Base-by-base conservation (phyloP, 441 rosid species). In the Monsonia emarginata region DNA sequence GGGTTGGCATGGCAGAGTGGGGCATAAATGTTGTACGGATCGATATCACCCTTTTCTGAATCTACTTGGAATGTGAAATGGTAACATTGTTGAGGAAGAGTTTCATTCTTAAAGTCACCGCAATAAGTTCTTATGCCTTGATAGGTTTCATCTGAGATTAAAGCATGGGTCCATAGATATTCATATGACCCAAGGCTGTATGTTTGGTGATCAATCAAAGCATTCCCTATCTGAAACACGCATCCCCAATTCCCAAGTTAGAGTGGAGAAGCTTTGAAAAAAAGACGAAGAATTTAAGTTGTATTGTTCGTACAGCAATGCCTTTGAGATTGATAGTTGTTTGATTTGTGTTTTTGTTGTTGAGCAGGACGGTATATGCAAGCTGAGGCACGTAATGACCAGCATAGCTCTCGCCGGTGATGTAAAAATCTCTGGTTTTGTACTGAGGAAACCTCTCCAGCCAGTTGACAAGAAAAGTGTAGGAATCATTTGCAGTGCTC, bases 331-430 rank as follows among this genome's bases (percentile, higher is more conserved):
- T 79, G 59, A 76, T 69, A 14, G 26, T 4, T 13, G 70, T 69
- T 5, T 32, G 34, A 14, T 70, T 74, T 2, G 69, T 31, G 68
- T 56, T 65, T 21, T 70, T 72, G 74, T 70, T 78, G 40, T 63
- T 50, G 5, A 14, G n/a, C 2, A 78, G 74, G 59, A 79, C 56
- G 19, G 72, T 68, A 59, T 64, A 61, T 4, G 82, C 81, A 5
- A 81, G 77, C 64, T 81, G 82, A 50, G 84, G 80, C 5, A 66
- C 80, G 14, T 73, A 81, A 56, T 81, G 82, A 0, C 84, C 78
- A 1, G 76, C 81, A 54, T 80, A 80, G 52, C 84, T 77, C 76
- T 80, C 81, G 16, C 82, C 77, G 0, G 77, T 1, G 30, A 81
- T 78, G 50, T 26, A 81, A 16, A 78, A 76, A 63, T 81, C 80